phyloP scores from a whole-genome alignment of 2,329 filamentous ascomycete genomes.

The Penicillium sclerotigenum region DNA sequence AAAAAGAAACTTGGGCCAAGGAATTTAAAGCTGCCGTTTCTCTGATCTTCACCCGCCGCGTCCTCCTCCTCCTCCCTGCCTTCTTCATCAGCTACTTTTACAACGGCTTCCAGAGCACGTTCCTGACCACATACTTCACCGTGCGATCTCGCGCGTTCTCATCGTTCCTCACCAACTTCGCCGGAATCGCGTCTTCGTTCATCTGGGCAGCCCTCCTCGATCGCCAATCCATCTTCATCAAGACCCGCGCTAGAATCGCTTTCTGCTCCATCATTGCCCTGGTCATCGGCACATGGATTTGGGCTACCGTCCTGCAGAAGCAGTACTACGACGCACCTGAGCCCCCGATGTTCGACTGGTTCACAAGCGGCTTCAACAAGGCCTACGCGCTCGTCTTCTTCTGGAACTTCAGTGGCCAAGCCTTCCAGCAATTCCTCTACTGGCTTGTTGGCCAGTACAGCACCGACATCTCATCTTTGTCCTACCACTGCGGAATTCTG shows the following conservation, averaged over 20 bases:
- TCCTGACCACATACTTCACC: conserved; percentile 24
- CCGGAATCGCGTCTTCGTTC: conserved; percentile 24
- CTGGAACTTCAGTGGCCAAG: conserved; percentile 24
- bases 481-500: conserved; percentile 26
- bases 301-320: conserved; percentile 24
- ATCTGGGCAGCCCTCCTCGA: conserved; percentile 17
- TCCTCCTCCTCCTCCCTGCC: conserved; percentile 23
- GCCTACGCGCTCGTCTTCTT: conserved; percentile 24
- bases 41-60: conserved; percentile 20
- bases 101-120: conserved; percentile 29
- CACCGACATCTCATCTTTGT: conserved; percentile 23
- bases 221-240: conserved; percentile 24
- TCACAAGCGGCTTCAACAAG: conserved; percentile 23
- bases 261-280: conserved; percentile 18
- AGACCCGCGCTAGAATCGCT: conserved; percentile 22
- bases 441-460: conserved; percentile 27
- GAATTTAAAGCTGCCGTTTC: conserved; percentile 23
- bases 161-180: conserved; percentile 27
- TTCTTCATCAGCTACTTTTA: conserved; percentile 34
- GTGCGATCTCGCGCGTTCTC: conserved; percentile 25
- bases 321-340: conserved; percentile 20
- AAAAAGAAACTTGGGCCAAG: conserved; percentile 19
- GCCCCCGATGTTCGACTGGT: conserved; percentile 24
- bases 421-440: conserved; percentile 27
- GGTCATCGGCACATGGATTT: conserved; percentile 24